Evolutionary conservation across 805 yeast genomes (phyloP), one percentile per base, ranked within the genome.

Genomic region (Saccharomycopsis sp.): DNA sequence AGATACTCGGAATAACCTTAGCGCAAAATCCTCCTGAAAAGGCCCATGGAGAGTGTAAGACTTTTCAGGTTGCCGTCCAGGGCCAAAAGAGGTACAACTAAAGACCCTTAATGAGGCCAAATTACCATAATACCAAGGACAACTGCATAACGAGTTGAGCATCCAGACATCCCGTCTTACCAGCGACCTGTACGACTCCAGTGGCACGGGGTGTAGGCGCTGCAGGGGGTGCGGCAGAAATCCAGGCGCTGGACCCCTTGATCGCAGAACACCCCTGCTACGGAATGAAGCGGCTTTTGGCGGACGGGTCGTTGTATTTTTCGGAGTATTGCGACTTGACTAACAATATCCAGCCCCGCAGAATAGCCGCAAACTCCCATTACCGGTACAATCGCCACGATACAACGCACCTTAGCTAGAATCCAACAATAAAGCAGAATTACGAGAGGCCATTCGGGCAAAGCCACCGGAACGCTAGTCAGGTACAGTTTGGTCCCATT

Each of bases 321-420:
- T 89, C 97, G 56, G 84, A 90, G 2, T 92, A 91, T 71, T 94
- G 91, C 70, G 99, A 94, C 70, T 73, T 94, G 64, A 94, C 99
- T 0, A 85, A 90, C n/a, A 76, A 85, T 4, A 73, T 94, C 61
- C 98, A 92, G 70, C 76, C 81, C 52, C 75, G 96, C 67, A 95
- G 92, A 1, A 72, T 84, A 8, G 70, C 72, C 48, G 67, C 70
- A 1, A 72, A 73, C 58, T 73, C 82, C n/a, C n/a, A n/a, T n/a
- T n/a, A n/a, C n/a, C n/a, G n/a, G n/a, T n/a, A n/a, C n/a, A n/a
- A n/a, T n/a, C n/a, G n/a, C n/a, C n/a, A n/a, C n/a, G n/a, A n/a
- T n/a, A n/a, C n/a, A n/a, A n/a, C n/a, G n/a, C n/a, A n/a, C n/a
- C n/a, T n/a, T n/a, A n/a, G n/a, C n/a, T n/a, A n/a, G n/a, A n/a